Evolutionary conservation across 768 basidiomycete genomes (phyloP), one percentile per base, ranked within the genome.

Genomic region (Auriscalpium vulgare): DNA sequence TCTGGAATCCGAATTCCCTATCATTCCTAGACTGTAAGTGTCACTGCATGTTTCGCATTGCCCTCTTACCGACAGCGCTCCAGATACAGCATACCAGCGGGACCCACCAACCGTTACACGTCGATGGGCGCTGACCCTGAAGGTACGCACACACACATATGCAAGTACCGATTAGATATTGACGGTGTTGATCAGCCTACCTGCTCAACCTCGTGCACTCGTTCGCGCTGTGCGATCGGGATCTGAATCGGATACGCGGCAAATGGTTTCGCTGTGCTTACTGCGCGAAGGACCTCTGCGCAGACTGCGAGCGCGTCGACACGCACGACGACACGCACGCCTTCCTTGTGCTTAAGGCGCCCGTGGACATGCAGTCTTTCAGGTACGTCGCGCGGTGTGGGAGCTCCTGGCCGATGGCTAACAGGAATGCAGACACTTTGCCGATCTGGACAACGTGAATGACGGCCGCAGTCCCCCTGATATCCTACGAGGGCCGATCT

Each of bases 211-310:
- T 94, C 16, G 63, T 75, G 46, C 91, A 94, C 66, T 64, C 73
- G 4, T 72, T 79, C 19, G 88, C 92, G 7, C 69, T 92, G 7
- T 97, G 95, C 62, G 95, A 97, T 71, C 81, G 85, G 47, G 95
- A 95, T 68, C 82, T 92, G 75, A 79, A 77, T 23, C 79, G 77
- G 50, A 95, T 97, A 53, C 72, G 75, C n/a, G 95, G 95, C 14
- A 81, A 83, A 62, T 97, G 95, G 95, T 88, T 85, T 70, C 81
- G 88, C 62, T 97, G 95, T 65, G 91, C 83, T 4, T 91, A 92
- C 65, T 97, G 94, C 65, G 78, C 78, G 7, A 84, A 81, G 62
- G 95, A 97, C 67, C 73, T 95, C n/a, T 97, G 95, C 70, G 83
- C 83, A 44, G 78, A 78, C 35, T 95, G 94, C 63, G 88, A 94